Conservation (phyloP, 164 flowering plant species). For the Vitis amurensis region DNA sequence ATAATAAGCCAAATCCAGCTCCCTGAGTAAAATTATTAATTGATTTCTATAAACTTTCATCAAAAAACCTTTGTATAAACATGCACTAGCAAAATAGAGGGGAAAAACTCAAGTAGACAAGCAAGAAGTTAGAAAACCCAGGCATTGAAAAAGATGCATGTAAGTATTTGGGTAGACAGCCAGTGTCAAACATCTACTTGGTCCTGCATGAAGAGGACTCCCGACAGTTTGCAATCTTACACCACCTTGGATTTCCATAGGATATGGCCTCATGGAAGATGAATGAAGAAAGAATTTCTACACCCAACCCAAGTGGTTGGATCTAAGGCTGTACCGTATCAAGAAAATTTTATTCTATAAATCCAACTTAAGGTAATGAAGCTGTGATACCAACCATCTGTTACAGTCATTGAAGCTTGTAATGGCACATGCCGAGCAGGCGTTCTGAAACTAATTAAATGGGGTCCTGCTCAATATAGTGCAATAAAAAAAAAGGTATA, state of each 20-base stretch:
- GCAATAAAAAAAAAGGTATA: slow-evolving; percentile 1
- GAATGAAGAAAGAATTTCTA: neutral
- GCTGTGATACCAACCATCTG: slow-evolving; percentile 70
- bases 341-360: neutral
- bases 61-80: too few relatives aligned
- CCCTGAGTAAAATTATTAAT: too few relatives aligned
- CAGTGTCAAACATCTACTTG: too few relatives aligned
- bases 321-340: neutral
- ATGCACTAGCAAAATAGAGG: too few relatives aligned
- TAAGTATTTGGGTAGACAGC: too few relatives aligned
- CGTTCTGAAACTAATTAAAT: slow-evolving; percentile 82
- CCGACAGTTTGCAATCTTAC: neutral
- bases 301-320: neutral
- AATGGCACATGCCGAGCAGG: slow-evolving; percentile 77
- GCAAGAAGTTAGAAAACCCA: too few relatives aligned
- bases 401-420: slow-evolving; percentile 92
- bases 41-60: too few relatives aligned
- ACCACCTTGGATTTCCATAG: neutral
- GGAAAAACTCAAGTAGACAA: too few relatives aligned
- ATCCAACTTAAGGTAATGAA: neutral
- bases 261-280: neutral
- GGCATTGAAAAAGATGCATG: too few relatives aligned
- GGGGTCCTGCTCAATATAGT: slow-evolving; percentile 67
- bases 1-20: too few relatives aligned
- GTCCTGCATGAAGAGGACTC: neutral